A percentile compares a stretch with the other conserved stretches of the same genome.
Conservation (phyloP, 352 stramenopile genomes). For the Globisporangium solare region DNA sequence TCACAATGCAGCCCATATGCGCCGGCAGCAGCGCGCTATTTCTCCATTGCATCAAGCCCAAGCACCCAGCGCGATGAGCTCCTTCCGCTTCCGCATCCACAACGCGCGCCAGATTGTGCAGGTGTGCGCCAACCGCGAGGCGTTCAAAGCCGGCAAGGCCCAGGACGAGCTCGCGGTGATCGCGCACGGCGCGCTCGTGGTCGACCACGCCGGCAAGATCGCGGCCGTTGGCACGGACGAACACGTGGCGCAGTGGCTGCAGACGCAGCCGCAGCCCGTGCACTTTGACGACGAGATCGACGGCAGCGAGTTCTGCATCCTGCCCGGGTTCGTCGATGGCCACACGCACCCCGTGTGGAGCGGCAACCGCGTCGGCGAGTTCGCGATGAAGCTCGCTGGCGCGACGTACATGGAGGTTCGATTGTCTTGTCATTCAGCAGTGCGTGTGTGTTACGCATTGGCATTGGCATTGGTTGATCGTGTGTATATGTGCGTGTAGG, state of each 20-base stretch:
- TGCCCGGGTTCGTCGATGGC: conserved; percentile 76
- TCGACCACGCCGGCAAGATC: conserved; percentile 49
- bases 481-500: no score
- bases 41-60: no score
- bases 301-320: conserved; percentile 56
- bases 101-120: conserved; percentile 72
- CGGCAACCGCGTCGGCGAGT: conserved; percentile 82
- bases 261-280: conserved; percentile 47
- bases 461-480: no score
- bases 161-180: conserved; percentile 66
- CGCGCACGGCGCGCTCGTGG: conserved; percentile 50
- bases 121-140: conserved; percentile 57
- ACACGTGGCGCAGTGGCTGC: conserved; percentile 55
- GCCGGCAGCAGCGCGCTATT: no score
- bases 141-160: conserved; percentile 54
- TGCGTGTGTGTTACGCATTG: no score
- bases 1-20: background rate
- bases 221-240: conserved; percentile 51
- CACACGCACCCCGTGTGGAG: conserved; percentile 85
- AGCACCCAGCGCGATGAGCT: conserved; percentile 38
- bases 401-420: conserved; percentile 77
- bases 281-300: conserved; percentile 73
- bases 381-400: conserved; percentile 82
- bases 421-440: no score
- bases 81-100: conserved; percentile 60